phyloP scores from a whole-genome alignment of 2,329 filamentous ascomycete genomes.

The Cercospora nicotianae region DNA sequence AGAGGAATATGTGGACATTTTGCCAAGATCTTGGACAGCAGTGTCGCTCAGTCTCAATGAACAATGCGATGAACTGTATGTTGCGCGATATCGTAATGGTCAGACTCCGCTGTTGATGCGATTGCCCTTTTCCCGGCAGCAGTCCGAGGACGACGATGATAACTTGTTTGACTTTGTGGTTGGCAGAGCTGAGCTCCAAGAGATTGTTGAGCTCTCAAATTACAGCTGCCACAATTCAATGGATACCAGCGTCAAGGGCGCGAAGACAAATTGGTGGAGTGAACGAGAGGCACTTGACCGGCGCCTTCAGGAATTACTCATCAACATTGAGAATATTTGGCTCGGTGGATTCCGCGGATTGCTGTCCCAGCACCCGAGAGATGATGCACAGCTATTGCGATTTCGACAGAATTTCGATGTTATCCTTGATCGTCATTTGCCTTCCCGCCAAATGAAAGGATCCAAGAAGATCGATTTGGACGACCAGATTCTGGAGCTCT shows the following conservation, averaged over 20 bases:
- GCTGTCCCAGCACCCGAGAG: constrained; percentile 72
- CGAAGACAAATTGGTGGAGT: constrained; percentile 85
- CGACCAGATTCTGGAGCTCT: constrained; percentile 75
- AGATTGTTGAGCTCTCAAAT: constrained; percentile 81
- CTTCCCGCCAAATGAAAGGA: constrained; percentile 66
- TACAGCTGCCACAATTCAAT: constrained; percentile 74
- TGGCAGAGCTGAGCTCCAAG: constrained; percentile 74
- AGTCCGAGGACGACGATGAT: constrained; percentile 73
- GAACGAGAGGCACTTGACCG: constrained; percentile 77
- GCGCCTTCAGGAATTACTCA: constrained; percentile 73
- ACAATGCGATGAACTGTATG: constrained; percentile 76
- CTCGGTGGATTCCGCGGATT: constrained; percentile 91
- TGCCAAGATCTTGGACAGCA: constrained; percentile 80
- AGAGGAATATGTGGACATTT: constrained; percentile 77
- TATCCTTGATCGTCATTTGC: constrained; percentile 78
- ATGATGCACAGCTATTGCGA: constrained; percentile 48
- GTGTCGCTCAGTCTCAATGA: constrained; percentile 84
- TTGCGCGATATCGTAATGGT: constrained; percentile 77
- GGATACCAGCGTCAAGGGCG: constrained; percentile 70
- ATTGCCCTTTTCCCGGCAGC: constrained; percentile 79
- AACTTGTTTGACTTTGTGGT: constrained; percentile 82
- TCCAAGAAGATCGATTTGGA: constrained; percentile 56
- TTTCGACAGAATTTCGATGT: constrained; percentile 73
- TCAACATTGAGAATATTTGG: constrained; percentile 90
- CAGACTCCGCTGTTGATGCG: constrained; percentile 82